Base-by-base conservation (phyloP, 352 stramenopile genomes). In the Halophytophthora polymorphica region DNA sequence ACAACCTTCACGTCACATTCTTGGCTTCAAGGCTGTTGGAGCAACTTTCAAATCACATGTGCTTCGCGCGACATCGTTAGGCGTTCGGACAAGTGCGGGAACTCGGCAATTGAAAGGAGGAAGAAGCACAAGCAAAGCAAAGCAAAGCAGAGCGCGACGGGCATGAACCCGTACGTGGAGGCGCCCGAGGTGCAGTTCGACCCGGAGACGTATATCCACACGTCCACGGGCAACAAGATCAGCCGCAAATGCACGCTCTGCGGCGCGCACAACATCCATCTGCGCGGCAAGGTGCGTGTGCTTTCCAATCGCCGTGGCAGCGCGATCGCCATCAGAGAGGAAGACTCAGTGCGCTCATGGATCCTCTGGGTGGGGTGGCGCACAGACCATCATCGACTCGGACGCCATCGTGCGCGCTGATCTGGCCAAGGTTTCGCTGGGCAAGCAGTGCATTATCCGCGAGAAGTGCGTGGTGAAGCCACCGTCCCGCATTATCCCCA, bases 371-470 rank as follows among this genome's bases (percentile, higher is more conserved):
- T 3, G 29, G 31, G 17, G 15, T 31, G 25, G 25, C 25, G 25
- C 4, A 31, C 38, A 90, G 66, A 83, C 78, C 29, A 89, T 94
- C 62, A 75, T 95, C 33, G 58, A 89, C 43, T 64, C 78, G 5
- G 75, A 67, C 31, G 73, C 71, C 28, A 83, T 91, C 51, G 73
- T 95, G 18, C 79, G 86, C 40, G 86, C 81, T 11, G 86, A 95
- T 53, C 65, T 93, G 41, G 86, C 83, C 37, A 90, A 86, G 63
- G 80, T 95, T 15, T 84, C 77, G 33, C 69, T 95, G 11, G 86
- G 86, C 1, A 85, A 85, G 53, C 79, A 89, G 55, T 93, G 81
- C 59, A 73, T 89, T 50, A 84, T 95, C 42, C 68, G 78, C 19
- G 64, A 79, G 36, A 66, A 66, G 18, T 89, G 73, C 55, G 72